phyloP scores from a whole-genome alignment of 768 basidiomycete species.

The Lentinula sp. region DNA sequence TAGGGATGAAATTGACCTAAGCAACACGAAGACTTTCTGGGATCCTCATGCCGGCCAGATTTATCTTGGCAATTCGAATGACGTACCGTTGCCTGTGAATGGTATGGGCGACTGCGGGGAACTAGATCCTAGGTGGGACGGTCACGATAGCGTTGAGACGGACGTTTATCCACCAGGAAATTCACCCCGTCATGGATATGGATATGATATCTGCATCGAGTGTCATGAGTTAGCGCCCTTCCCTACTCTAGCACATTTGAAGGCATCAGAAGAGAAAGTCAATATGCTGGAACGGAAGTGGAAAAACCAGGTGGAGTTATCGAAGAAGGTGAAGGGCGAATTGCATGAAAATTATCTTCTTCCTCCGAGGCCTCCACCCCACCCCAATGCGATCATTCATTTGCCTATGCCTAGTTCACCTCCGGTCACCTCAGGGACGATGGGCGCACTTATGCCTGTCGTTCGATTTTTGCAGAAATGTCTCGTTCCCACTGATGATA shows the following conservation, averaged over 20 bases:
- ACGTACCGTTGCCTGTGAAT: slow-evolving; percentile 50
- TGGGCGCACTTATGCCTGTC: slow-evolving; percentile 55
- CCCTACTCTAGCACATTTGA: slow-evolving; percentile 58
- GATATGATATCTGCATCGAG: slow-evolving; percentile 85
- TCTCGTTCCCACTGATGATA: slow-evolving; percentile 20
- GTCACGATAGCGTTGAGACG: neutral
- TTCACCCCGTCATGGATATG: slow-evolving; percentile 35
- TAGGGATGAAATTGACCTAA: slow-evolving; percentile 16
- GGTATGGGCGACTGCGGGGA: slow-evolving; percentile 4
- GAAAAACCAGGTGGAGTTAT: slow-evolving; percentile 27
- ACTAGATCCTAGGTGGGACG: neutral
- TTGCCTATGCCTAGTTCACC: slow-evolving; percentile 72
- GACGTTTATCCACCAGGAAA: slow-evolving; percentile 1
- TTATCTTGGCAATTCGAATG: slow-evolving; percentile 78
- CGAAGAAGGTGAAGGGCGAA: slow-evolving; percentile 14
- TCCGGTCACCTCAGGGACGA: slow-evolving; percentile 42
- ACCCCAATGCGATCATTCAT: slow-evolving; percentile 67
- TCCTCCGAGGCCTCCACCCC: slow-evolving; percentile 63
- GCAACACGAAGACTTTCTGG: slow-evolving; percentile 37
- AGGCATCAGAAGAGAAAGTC: slow-evolving; percentile 74
- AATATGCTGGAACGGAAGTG: slow-evolving; percentile 60
- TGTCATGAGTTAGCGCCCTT: slow-evolving; percentile 79
- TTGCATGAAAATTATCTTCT: slow-evolving; percentile 18
- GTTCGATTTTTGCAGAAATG: slow-evolving; percentile 65
- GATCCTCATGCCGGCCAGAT: slow-evolving; percentile 59